Conservation (phyloP, 2,329 filamentous ascomycete genomes). For the Aspergillus aculeatinus region DNA sequence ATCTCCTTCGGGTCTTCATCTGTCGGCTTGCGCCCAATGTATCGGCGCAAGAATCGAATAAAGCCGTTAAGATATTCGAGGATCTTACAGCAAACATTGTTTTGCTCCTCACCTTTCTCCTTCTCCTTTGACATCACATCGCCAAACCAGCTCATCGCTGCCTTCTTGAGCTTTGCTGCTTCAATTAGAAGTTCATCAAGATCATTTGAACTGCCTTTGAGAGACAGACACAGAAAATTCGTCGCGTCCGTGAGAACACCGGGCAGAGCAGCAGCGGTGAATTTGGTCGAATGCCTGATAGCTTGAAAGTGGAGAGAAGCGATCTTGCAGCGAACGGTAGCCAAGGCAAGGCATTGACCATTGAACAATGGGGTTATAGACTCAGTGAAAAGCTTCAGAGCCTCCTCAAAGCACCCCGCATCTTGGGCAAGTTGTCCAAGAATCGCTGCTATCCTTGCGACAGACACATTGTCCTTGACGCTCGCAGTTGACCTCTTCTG, state of each 20-base stretch:
- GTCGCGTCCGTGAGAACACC: conserved; percentile 36
- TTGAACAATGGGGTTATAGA: conserved; percentile 31
- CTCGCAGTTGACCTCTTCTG: conserved; percentile 26
- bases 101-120: conserved; percentile 13
- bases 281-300: conserved; percentile 24
- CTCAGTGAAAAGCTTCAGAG: conserved; percentile 37
- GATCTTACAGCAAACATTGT: conserved; percentile 26
- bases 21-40: conserved; percentile 35
- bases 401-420: conserved; percentile 40
- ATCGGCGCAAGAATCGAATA: conserved; percentile 42
- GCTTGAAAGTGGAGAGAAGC: conserved; percentile 39
- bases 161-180: conserved; percentile 44
- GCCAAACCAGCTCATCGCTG: conserved; percentile 39
- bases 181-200: conserved; percentile 47
- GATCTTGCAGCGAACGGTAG: conserved; percentile 41
- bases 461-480: conserved; percentile 24
- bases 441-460: conserved; percentile 35
- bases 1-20: conserved; percentile 29
- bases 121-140: conserved; percentile 28
- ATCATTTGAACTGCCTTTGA: conserved; percentile 42
- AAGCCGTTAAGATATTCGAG: conserved; percentile 41
- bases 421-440: conserved; percentile 44
- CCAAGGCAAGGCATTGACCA: conserved; percentile 35
- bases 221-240: conserved; percentile 33
- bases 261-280: conserved; percentile 19